Evolutionary conservation across 2,329 filamentous ascomycete genomes (phyloP).

Genomic region (Claviceps monticola): DNA sequence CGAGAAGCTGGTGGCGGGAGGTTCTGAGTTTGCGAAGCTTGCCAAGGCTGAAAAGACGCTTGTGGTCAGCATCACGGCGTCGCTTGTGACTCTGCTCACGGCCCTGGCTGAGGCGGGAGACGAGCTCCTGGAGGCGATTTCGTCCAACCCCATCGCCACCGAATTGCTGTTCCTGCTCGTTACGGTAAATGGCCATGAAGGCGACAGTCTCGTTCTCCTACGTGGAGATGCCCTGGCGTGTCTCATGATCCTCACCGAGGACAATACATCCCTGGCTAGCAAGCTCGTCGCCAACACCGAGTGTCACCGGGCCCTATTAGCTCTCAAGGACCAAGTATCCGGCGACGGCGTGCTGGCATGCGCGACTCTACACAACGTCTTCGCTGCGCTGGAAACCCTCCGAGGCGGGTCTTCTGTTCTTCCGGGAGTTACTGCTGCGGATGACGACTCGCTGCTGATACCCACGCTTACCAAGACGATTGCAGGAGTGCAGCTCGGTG

Average conservation of each 20-base stretch:
- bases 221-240: constrained; percentile 38
- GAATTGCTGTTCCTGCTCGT: constrained; percentile 42
- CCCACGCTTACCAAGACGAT: constrained; percentile 23
- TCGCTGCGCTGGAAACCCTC: constrained; percentile 24
- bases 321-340: constrained; percentile 32
- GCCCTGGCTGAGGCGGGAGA: constrained; percentile 45
- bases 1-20: constrained; percentile 27
- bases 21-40: constrained; percentile 30
- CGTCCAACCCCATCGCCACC: constrained; percentile 32
- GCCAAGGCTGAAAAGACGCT: constrained; percentile 39
- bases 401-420: constrained; percentile 11
- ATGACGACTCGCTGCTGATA: constrained; percentile 21
- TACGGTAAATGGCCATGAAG: constrained; percentile 25
- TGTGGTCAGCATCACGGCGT: constrained; percentile 39
- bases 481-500: constrained; percentile 14
- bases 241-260: constrained; percentile 45
- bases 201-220: constrained; percentile 23
- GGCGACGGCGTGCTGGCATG: constrained; percentile 42
- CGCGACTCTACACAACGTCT: constrained; percentile 49
- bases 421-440: constrained; percentile 7
- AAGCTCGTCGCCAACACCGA: constrained; percentile 32
- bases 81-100: constrained; percentile 37
- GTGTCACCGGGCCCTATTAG: constrained; percentile 35
- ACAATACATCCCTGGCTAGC: constrained; percentile 39
- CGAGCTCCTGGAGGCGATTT: constrained; percentile 43